Evolutionary conservation across 768 basidiomycete genomes (phyloP), one percentile per base, ranked within the genome.

Genomic region (Pisolithus tinctorius): DNA sequence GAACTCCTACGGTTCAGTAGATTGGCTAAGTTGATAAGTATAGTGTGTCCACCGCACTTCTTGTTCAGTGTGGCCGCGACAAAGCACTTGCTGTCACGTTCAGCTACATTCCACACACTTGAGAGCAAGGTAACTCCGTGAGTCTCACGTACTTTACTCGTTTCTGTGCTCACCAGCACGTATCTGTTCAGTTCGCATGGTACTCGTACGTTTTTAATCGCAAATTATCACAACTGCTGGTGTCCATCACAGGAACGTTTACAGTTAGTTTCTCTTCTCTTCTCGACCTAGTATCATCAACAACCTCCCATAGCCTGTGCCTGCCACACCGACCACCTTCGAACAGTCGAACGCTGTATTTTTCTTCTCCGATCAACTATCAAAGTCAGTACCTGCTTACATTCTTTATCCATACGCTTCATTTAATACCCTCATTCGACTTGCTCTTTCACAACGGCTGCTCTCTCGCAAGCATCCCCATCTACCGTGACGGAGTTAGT

Each of bases 161-260:
- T 41, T 38, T 38, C 49, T 46, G 45, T 5, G 26, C 34, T 43
- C 11, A 14, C 43, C 43, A 31, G 45, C 31, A 53, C 36, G 49
- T 26, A 14, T 16, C 7, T 6, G 27, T 23, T n/a, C 36, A 85
- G 83, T 60, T 75, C 49, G 13, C 88, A 85, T 60, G 87, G 86
- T 54, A 57, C 74, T 42, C 79, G 86, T 88, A 63, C 61, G 86
- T 69, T 31, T 17, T 41, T 6, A 51, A 17, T 36, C 30, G 41
- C 20, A 9, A n/a, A 6, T 9, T 38, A 68, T 88, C 55, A 69
- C 67, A 37, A 86, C 80, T 90, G 34, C 61, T 90, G 48, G 76
- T 90, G 65, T 73, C 85, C 51, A 86, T 89, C 31, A 88, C 88
- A 16, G 88, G 88, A 43, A 86, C 87, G 14, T 88, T 89, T 72